Evolutionary conservation across 768 basidiomycete genomes (phyloP).

Genomic region (Sporobolomyces phaffii): DNA sequence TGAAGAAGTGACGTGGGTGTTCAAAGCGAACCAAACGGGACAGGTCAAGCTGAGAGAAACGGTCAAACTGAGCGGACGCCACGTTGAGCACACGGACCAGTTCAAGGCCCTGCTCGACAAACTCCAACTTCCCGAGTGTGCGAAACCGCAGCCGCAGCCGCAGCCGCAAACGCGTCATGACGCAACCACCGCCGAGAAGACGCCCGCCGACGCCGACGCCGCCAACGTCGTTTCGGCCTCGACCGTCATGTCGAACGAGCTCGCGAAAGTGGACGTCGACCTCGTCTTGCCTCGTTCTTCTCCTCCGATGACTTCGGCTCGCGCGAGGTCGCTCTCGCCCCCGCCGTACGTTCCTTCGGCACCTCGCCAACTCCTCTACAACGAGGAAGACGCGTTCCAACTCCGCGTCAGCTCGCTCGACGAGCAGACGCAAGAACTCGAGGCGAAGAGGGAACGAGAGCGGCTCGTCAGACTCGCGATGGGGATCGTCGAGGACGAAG

Average conservation of each 20-base stretch:
- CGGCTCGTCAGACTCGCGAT: slow-evolving; percentile 12
- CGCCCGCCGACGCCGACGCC: not conserved
- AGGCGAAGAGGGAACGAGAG: slow-evolving; percentile 2
- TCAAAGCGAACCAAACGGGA: slow-evolving; percentile 23
- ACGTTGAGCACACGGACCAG: slow-evolving; percentile 17
- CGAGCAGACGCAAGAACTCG: slow-evolving; percentile 4
- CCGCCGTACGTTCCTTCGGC: slow-evolving; percentile 32
- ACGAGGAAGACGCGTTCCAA: slow-evolving; percentile 37
- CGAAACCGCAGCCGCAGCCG: not conserved
- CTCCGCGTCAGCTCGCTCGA: slow-evolving; percentile 14
- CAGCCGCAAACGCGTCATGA: too few relatives aligned
- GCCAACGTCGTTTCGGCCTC: not conserved
- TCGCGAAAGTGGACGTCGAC: not conserved
- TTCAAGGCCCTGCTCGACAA: slow-evolving; percentile 28
- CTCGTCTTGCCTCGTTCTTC: not conserved
- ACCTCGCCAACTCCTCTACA: slow-evolving; percentile 32
- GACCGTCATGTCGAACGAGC: not conserved
- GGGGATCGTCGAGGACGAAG: slow-evolving; percentile 11
- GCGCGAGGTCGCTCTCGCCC: slow-evolving; percentile 13
- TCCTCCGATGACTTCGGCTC: not conserved
- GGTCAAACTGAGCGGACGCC: slow-evolving; percentile 1
- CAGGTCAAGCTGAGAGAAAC: slow-evolving; percentile 14
- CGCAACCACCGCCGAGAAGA: not conserved
- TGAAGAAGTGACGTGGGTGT: slow-evolving; percentile 29
- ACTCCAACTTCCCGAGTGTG: not conserved